A percentile compares a stretch with the other conserved stretches of the same genome.
Evolutionary conservation across 805 yeast species (phyloP).

Genomic region (Starmerella davenportii): DNA sequence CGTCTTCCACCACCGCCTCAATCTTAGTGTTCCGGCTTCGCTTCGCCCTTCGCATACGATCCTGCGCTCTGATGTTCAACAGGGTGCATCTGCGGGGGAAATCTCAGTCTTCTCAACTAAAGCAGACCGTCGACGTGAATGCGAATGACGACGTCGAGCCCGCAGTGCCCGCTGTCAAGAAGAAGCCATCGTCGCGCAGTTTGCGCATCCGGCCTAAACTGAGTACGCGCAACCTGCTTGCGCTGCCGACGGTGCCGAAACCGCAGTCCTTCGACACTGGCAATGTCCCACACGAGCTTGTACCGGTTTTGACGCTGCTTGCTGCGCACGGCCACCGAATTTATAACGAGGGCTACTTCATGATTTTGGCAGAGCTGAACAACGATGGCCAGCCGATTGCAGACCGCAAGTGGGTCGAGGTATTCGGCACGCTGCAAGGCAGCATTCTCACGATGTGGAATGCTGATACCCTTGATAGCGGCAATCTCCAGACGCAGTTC

Average conservation of each 20-base stretch:
- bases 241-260: conserved; percentile 4
- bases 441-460: conserved; percentile 89
- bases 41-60: too few relatives aligned
- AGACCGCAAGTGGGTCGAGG: conserved; percentile 77
- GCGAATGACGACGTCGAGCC: conserved; percentile 4
- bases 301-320: conserved; percentile 53
- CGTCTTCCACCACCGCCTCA: too few relatives aligned
- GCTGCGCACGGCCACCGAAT: conserved; percentile 52
- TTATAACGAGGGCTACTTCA: conserved; percentile 39
- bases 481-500: conserved; percentile 60
- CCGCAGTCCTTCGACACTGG: conserved; percentile 5
- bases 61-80: conserved; percentile 2
- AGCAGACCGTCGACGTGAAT: conserved; percentile 2
- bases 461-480: conserved; percentile 32
- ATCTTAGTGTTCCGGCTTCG: too few relatives aligned
- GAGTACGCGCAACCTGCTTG: conserved; percentile 1
- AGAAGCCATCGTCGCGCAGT: background rate
- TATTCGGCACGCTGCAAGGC: conserved; percentile 79
- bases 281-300: conserved; percentile 41
- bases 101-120: conserved; percentile 3
- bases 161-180: background rate
- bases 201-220: background rate
- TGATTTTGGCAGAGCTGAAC: conserved; percentile 28
- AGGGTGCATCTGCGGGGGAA: conserved; percentile 4
- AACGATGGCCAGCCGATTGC: conserved; percentile 70